Base-by-base conservation (phyloP, 176 grass and related monocot species). In the Bonia amplexicaulis region DNA sequence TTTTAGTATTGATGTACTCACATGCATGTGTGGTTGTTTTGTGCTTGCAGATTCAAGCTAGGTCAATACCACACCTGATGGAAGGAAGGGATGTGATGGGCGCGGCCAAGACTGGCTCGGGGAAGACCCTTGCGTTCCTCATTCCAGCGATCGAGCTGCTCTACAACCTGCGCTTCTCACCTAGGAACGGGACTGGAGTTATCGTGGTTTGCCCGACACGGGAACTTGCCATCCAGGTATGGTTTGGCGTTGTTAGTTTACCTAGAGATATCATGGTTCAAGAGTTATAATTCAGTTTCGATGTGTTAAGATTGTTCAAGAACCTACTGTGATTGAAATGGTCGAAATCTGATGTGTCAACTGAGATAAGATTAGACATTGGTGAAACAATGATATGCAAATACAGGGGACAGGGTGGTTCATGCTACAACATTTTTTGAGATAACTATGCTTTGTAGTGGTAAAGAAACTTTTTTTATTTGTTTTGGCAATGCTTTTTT, bases 41-140 rank as follows among this genome's bases (percentile, higher is more conserved):
- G 44, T 76, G 25, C 42, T 82, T 61, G 60, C 79, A 96, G 94
- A 96, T 96, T 87, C 94, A 96, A 91, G 86, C 91, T 61, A 84
- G 94, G 78, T 86, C 94, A 2, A 96, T 96, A 68, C 89, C 94
- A 31, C 91, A 88, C 45, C 82, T 93, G 47, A 41, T 96, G 78
- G 87, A 82, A 26, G 87, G 94, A 54, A 89, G 86, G 76, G 94
- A 96, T 77, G 91, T 93, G 20, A 93, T 93, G 94, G 94, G 91
- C 6, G 94, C 89, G 22, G 94, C 91, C 41, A 91, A 87, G 74
- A 93, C 86, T 66, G 91, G 94, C 55, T 93, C 89, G 5, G 94
- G 94, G 37, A 91, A 93, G 84, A 96, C 94, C 59, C 94, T 96
- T 67, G 94, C 91, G 2, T 96, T 96, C 74, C 86, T 93, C 49